Conservation (phyloP, 225 moss, liverwort and hornwort species). For the Pseudoscleropodium purum region DNA sequence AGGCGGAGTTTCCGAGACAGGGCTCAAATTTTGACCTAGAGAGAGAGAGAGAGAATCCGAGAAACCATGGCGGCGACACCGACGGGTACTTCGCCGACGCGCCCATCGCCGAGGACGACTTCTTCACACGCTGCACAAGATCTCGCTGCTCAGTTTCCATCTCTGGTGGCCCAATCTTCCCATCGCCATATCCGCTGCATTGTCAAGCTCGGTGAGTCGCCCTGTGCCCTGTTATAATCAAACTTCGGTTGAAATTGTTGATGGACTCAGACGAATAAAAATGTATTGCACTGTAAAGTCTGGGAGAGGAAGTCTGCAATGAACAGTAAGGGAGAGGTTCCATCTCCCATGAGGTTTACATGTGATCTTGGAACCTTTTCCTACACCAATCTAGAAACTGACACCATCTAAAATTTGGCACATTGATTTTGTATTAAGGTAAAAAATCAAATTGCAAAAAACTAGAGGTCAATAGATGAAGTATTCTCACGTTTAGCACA, state of each 20-base stretch:
- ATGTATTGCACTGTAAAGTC: neutral
- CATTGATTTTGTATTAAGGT: neutral
- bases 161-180: neutral
- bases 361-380: neutral
- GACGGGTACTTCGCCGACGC: neutral
- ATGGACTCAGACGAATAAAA: neutral
- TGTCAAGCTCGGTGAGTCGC: conserved; percentile 76
- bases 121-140: conserved; percentile 8
- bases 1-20: neutral
- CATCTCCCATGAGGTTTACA: neutral
- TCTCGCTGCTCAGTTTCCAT: conserved; percentile 14
- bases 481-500: too few species aligned
- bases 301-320: too few species aligned
- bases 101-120: neutral
- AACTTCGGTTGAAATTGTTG: neutral
- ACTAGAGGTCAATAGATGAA: neutral
- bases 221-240: neutral
- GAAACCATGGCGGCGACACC: neutral
- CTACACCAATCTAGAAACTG: neutral
- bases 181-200: conserved; percentile 64
- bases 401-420: neutral
- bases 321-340: neutral
- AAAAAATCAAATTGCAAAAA: neutral
- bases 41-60: neutral
- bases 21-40: neutral